phyloP scores from a whole-genome alignment of 2,329 filamentous ascomycete genomes.

The Purpureocillium takamizusanense region DNA sequence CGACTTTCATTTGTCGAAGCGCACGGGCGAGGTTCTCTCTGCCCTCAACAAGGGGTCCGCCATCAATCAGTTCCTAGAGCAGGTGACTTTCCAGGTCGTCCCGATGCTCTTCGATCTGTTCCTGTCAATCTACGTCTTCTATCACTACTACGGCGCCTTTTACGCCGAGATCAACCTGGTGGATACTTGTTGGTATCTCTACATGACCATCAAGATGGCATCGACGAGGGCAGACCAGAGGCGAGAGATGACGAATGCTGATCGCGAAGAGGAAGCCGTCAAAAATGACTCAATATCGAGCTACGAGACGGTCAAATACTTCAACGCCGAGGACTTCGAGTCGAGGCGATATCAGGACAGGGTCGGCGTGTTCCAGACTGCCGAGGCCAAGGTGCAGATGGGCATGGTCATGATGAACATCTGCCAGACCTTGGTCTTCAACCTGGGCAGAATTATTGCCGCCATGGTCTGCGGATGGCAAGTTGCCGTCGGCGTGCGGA shows the following conservation, averaged over 20 bases:
- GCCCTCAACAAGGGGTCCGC: slow-evolving; percentile 92
- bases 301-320: slow-evolving; percentile 94
- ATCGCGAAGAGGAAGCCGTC: slow-evolving; percentile 90
- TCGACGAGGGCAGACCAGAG: slow-evolving; percentile 86
- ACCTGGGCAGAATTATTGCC: slow-evolving; percentile 62
- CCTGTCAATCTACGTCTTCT: slow-evolving; percentile 73
- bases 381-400: slow-evolving; percentile 67
- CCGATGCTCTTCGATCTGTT: slow-evolving; percentile 89
- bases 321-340: slow-evolving; percentile 76
- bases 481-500: slow-evolving; percentile 56
- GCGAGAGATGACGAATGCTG: slow-evolving; percentile 88
- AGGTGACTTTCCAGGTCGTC: slow-evolving; percentile 89
- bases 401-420: slow-evolving; percentile 76
- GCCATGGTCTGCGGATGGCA: slow-evolving; percentile 71
- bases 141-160: slow-evolving; percentile 51
- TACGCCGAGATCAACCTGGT: slow-evolving; percentile 85
- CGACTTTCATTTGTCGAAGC: slow-evolving; percentile 94
- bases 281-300: slow-evolving; percentile 98
- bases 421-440: slow-evolving; percentile 71
- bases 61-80: slow-evolving; percentile 94
- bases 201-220: slow-evolving; percentile 92
- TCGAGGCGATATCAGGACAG: slow-evolving; percentile 64
- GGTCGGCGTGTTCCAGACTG: slow-evolving; percentile 61
- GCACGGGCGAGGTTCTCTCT: slow-evolving; percentile 91
- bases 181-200: slow-evolving; percentile 92